Evolutionary conservation across 1,139 yeast species (phyloP).

Genomic region (Scheffersomyces titani): DNA sequence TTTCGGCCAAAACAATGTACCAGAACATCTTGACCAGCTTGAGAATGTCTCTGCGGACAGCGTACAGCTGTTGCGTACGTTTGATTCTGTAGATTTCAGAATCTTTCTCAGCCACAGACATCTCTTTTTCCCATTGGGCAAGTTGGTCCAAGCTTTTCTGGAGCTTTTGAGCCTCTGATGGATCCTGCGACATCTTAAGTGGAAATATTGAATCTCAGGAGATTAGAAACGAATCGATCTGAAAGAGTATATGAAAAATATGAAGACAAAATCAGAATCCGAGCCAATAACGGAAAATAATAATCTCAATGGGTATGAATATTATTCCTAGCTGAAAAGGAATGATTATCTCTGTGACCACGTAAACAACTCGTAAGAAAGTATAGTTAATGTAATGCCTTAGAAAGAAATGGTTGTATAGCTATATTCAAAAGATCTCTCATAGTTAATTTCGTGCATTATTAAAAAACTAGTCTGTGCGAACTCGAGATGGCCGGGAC

Average conservation of each 20-base stretch:
- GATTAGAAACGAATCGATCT: not conserved
- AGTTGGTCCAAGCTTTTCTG: constrained; percentile 28
- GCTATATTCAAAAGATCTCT: not conserved
- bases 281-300: not conserved
- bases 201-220: not conserved
- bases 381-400: not conserved
- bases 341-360: not conserved
- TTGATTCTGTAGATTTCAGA: constrained; percentile 52
- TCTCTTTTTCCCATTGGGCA: constrained; percentile 56
- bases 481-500: not conserved
- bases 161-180: constrained; percentile 2
- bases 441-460: not conserved
- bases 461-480: not conserved
- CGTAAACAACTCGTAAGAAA: not conserved
- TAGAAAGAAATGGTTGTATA: not conserved
- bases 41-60: constrained; percentile 47
- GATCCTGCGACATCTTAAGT: not conserved
- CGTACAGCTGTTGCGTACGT: constrained; percentile 52
- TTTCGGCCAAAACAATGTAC: constrained; percentile 75
- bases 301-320: not conserved
- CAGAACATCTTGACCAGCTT: constrained; percentile 64
- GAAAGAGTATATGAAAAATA: not conserved
- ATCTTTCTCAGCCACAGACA: constrained; percentile 57
- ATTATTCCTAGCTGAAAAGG: not conserved
- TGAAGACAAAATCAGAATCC: not conserved